Conservation (phyloP, 148 eudicot species). For the Beta vulgaris region DNA sequence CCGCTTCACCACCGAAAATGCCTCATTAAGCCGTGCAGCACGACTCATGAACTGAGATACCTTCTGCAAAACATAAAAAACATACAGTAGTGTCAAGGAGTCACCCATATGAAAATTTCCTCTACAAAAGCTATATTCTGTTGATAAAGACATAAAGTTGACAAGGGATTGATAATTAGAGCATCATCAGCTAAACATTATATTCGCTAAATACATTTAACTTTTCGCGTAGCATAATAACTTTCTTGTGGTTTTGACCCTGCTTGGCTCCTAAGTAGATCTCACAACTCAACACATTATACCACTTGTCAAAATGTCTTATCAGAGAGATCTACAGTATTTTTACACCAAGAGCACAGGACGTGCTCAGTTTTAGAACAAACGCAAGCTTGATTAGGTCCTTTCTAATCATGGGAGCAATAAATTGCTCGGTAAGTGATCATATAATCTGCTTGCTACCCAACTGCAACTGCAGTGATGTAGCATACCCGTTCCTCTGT, state of each 20-base stretch:
- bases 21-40: constrained; percentile 83
- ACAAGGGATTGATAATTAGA: neutral
- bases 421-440: neutral
- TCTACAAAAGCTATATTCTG: no score
- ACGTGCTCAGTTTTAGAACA: neutral
- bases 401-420: neutral
- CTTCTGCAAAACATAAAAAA: constrained; percentile 53
- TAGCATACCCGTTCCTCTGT: neutral
- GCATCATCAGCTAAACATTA: neutral
- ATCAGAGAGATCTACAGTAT: neutral
- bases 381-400: neutral
- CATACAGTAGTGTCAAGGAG: constrained; percentile 3
- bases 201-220: neutral
- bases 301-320: neutral
- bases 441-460: neutral
- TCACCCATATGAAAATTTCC: neutral
- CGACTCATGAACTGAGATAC: constrained; percentile 85
- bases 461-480: neutral
- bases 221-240: neutral
- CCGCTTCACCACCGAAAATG: constrained; percentile 86
- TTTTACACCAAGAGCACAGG: neutral
- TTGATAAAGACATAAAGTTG: neutral
- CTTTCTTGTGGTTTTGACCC: neutral
- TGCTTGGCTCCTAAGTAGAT: neutral
- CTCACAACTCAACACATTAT: neutral